Base-by-base conservation (phyloP, 805 yeast species). In the Monosporozyma unispora region DNA sequence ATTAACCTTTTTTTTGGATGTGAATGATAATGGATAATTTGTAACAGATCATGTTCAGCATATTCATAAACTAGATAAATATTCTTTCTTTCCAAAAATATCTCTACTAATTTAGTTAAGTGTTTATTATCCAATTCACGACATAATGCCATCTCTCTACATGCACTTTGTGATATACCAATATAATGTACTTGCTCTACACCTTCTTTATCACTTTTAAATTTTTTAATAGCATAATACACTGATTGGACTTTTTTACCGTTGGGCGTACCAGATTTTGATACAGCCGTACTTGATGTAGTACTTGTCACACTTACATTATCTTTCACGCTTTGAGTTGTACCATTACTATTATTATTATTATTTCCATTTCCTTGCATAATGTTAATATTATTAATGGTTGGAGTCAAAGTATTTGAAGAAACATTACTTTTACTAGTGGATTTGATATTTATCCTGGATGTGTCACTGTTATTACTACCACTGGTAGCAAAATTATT, bases 51-150 rank as follows among this genome's bases (percentile, higher is more conserved):
- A 67, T 93, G 96, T 66, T 93, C 99, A 41, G 96, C 96, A 66
- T 81, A 93, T 63, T 91, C 99, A 64, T 88, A 89, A 37, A 93
- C 87, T 93, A 93, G 87, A 68, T 88, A 93, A 44, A 93, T 90
- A 54, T 87, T 78, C 67, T 88, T 91, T 57, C 82, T 85, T 61
- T 93, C 97, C 47, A 93, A 69, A 10, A 90, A 80, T 48, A 88
- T 86, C 64, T 90, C 96, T 6, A 82, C 80, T 50, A 95, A 72
- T 54, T 78, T 79, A 8, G 93, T 86, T 48, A 93, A 75, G 68
- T 93, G 91, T 51, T 77, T 76, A 68, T 95, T 87, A 54, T 74
- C 74, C 48, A 93, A 71, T 64, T 93, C 99, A 45, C 95, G 76
- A 66, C 98, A 93, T 19, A 93, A 72, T 0, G 96, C 86, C 91